Evolutionary conservation across 2,329 filamentous ascomycete genomes (phyloP).

Genomic region (Talaromyces funiculosus): DNA sequence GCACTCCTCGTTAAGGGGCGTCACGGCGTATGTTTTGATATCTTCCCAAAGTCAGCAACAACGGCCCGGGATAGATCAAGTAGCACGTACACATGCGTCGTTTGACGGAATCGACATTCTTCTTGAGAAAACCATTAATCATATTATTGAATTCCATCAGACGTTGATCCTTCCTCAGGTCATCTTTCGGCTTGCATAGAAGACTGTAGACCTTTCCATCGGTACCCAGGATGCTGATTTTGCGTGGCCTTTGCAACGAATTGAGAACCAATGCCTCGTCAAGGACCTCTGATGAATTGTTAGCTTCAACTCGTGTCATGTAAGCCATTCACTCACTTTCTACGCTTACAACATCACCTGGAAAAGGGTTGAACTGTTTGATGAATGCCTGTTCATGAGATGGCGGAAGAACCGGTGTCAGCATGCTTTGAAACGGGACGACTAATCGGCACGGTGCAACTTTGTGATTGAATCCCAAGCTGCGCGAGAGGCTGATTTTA

Average conservation of each 20-base stretch:
- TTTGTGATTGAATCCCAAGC: slow-evolving; percentile 80
- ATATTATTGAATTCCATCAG: slow-evolving; percentile 99
- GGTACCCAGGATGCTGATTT: slow-evolving; percentile 79
- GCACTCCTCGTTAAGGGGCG: slow-evolving; percentile 93
- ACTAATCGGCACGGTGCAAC: slow-evolving; percentile 76
- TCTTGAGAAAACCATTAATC: slow-evolving; percentile 91
- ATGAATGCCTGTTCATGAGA: slow-evolving; percentile 63
- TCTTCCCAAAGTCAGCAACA: slow-evolving; percentile 36
- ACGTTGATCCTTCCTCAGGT: slow-evolving; percentile 92
- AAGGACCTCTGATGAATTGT: slow-evolving; percentile 50
- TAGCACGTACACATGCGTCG: slow-evolving; percentile 62
- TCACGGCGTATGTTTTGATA: slow-evolving; percentile 95
- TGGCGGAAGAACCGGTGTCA: slow-evolving; percentile 74
- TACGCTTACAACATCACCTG: slow-evolving; percentile 79
- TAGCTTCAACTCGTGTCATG: slow-evolving; percentile 11
- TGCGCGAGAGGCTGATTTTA: slow-evolving; percentile 67
- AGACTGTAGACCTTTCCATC: slow-evolving; percentile 86
- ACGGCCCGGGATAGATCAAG: neutral
- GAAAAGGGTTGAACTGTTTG: slow-evolving; percentile 75
- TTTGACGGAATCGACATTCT: slow-evolving; percentile 83
- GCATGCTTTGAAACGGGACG: slow-evolving; percentile 77
- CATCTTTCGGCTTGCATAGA: slow-evolving; percentile 96
- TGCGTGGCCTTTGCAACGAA: slow-evolving; percentile 86
- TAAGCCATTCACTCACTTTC: slow-evolving; percentile 35
- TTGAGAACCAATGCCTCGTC: slow-evolving; percentile 87